Evolutionary conservation across 495 filamentous ascomycete species (phyloP).

Genomic region (Cercophora scortea): DNA sequence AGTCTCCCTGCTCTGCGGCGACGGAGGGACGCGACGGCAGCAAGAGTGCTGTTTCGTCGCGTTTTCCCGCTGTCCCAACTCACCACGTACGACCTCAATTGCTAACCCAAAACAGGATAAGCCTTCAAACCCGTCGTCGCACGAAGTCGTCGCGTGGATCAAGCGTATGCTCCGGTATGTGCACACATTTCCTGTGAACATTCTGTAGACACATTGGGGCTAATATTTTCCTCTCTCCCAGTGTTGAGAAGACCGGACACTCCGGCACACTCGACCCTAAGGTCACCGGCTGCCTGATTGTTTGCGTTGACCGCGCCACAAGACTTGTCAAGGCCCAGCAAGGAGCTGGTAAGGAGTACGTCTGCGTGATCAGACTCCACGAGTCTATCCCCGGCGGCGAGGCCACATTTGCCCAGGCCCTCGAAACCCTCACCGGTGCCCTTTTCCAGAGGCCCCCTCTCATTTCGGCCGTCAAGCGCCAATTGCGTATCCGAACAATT

Average conservation of each 20-base stretch:
- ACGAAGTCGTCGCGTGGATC: conserved; percentile 98
- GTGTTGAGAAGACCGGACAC: conserved; percentile 95
- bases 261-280: conserved; percentile 90
- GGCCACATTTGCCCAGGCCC: conserved; percentile 77
- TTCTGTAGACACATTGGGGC: conserved; percentile 1
- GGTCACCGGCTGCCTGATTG: conserved; percentile 80
- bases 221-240: conserved; percentile 25
- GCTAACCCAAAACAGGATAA: conserved; percentile 52
- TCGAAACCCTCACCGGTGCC: conserved; percentile 91
- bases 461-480: conserved; percentile 97
- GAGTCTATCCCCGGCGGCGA: conserved; percentile 87
- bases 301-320: conserved; percentile 92
- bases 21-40: too few species aligned
- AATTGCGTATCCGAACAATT: conserved; percentile 93
- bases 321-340: conserved; percentile 97
- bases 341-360: conserved; percentile 80
- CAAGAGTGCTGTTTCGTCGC: background rate
- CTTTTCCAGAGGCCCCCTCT: conserved; percentile 95
- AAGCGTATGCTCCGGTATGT: conserved; percentile 87
- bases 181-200: background rate
- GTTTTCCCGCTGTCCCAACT: background rate
- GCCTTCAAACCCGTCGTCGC: conserved; percentile 92
- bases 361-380: conserved; percentile 83
- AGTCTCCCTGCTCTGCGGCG: background rate
- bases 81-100: too few species aligned